These are phyloP conservation scores for Avena sativa DNA, from an alignment of 176 grass and related monocot species.

Conservation along the genomic window DNA sequence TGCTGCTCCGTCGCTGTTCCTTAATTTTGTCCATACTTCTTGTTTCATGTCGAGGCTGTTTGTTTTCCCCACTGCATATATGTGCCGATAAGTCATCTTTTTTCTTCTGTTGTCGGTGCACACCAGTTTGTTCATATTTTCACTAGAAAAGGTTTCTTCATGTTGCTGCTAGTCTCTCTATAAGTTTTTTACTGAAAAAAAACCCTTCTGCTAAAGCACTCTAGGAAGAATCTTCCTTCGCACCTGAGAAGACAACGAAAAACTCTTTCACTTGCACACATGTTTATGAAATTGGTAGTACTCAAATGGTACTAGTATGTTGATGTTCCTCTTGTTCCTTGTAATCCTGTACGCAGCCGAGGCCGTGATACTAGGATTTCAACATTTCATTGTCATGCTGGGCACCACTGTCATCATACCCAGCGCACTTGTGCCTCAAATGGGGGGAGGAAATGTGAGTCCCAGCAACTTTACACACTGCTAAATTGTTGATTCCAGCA, in stretches of 20 bases:
- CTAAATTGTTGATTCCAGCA: no score
- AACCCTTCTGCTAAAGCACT: not conserved
- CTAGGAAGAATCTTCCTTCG: conserved; percentile 18
- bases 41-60: not conserved
- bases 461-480: conserved; percentile 8
- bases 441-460: conserved; percentile 94
- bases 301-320: not conserved
- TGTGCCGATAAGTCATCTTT: not conserved
- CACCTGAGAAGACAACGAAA: not conserved
- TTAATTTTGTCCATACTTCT: not conserved
- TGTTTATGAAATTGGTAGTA: conserved; percentile 6
- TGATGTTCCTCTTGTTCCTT: not conserved
- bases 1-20: not conserved
- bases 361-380: conserved; percentile 92
- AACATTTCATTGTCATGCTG: conserved; percentile 95
- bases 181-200: not conserved
- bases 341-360: conserved; percentile 64
- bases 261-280: not conserved
- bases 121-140: not conserved
- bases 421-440: conserved; percentile 93
- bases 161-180: not conserved
- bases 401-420: conserved; percentile 95
- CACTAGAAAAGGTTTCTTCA: not conserved
- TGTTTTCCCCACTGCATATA: not conserved
- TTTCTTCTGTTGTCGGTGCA: not conserved